Conservation (phyloP, 768 basidiomycete species). For the Austroboletus eburneus region DNA sequence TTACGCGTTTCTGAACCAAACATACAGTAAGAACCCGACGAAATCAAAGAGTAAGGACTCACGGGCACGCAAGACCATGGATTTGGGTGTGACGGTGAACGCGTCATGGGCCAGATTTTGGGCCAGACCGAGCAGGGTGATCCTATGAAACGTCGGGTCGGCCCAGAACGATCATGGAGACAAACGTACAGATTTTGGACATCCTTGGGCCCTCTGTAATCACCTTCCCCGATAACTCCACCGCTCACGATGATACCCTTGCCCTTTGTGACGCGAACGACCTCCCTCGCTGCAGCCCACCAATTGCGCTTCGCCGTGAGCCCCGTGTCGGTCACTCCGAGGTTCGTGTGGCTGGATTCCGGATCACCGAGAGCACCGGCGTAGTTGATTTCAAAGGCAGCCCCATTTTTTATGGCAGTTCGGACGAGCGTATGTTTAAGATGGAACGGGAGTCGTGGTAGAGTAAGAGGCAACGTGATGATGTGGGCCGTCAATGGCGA, state of each 20-base stretch:
- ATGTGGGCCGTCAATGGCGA: slow-evolving; percentile 77
- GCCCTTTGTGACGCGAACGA: slow-evolving; percentile 77
- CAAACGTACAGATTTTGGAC: slow-evolving; percentile 66
- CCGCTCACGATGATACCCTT: slow-evolving; percentile 71
- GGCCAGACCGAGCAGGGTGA: slow-evolving; percentile 61
- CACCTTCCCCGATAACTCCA: slow-evolving; percentile 55
- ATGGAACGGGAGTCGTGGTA: slow-evolving; percentile 73
- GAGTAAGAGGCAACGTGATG: slow-evolving; percentile 73
- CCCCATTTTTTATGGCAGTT: slow-evolving; percentile 77
- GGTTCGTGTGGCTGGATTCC: slow-evolving; percentile 40
- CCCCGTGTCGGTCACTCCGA: slow-evolving; percentile 51
- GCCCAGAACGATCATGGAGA: not conserved
- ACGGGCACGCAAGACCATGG: slow-evolving; percentile 72
- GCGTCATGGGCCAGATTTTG: slow-evolving; percentile 67
- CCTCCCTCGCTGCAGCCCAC: slow-evolving; percentile 78
- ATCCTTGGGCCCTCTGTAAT: slow-evolving; percentile 69
- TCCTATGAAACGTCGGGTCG: slow-evolving; percentile 37
- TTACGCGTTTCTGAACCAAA: slow-evolving; percentile 64
- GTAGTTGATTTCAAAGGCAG: slow-evolving; percentile 79
- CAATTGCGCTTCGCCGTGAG: slow-evolving; percentile 66
- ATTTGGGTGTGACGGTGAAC: slow-evolving; percentile 56
- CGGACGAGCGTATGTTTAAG: slow-evolving; percentile 82
- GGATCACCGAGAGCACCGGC: slow-evolving; percentile 66
- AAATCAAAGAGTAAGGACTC: slow-evolving; percentile 26
- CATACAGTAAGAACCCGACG: not conserved